These are phyloP conservation scores for Ogataea polymorpha DNA, from an alignment of 805 yeast genomes.

Conservation along the genomic window DNA sequence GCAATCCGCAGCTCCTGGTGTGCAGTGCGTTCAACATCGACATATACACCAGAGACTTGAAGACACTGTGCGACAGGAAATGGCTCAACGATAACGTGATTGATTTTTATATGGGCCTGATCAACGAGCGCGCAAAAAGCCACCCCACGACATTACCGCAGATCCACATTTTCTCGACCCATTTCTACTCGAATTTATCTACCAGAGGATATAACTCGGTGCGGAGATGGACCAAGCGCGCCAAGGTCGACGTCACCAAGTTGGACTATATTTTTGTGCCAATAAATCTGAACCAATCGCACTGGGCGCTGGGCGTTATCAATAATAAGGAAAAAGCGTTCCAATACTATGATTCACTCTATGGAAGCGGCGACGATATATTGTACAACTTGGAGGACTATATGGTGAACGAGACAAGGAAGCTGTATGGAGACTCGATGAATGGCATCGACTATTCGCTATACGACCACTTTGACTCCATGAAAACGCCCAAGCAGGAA, in stretches of 20 bases:
- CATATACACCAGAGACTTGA: slow-evolving; percentile 61
- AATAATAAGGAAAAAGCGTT: slow-evolving; percentile 59
- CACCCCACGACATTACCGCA: slow-evolving; percentile 27
- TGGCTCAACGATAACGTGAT: slow-evolving; percentile 94
- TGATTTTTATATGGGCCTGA: slow-evolving; percentile 68
- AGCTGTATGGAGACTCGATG: slow-evolving; percentile 40
- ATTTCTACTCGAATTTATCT: slow-evolving; percentile 73
- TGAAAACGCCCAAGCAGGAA: slow-evolving; percentile 69
- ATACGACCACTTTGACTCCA: slow-evolving; percentile 24
- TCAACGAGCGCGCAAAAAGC: slow-evolving; percentile 39
- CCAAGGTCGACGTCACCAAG: slow-evolving; percentile 61
- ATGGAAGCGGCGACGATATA: slow-evolving; percentile 43
- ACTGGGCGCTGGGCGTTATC: slow-evolving; percentile 88
- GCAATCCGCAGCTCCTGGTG: slow-evolving; percentile 27
- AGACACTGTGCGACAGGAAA: slow-evolving; percentile 61
- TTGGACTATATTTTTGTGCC: slow-evolving; percentile 75
- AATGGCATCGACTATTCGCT: slow-evolving; percentile 30
- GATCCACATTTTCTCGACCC: slow-evolving; percentile 79
- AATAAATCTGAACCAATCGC: slow-evolving; percentile 76
- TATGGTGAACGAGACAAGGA: slow-evolving; percentile 63
- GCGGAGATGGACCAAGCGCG: slow-evolving; percentile 77
- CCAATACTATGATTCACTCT: slow-evolving; percentile 74
- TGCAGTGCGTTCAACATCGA: slow-evolving; percentile 49
- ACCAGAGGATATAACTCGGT: slow-evolving; percentile 78
- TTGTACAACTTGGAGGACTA: slow-evolving; percentile 55